Base-by-base conservation (phyloP, 2,329 filamentous ascomycete genomes). In the Ascochyta viciae-villosae region DNA sequence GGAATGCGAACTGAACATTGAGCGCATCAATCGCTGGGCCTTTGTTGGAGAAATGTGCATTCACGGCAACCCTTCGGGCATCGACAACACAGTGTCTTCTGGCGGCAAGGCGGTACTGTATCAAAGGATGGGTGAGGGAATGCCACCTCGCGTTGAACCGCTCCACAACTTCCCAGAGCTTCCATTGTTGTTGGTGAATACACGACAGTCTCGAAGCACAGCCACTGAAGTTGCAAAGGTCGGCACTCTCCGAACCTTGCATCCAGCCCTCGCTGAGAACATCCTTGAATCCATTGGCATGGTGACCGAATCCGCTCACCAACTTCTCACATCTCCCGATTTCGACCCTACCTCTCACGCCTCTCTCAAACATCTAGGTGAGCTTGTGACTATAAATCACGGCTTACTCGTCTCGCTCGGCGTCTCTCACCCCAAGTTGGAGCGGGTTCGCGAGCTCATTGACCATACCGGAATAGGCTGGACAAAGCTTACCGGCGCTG, bases 31-130 rank as follows among this genome's bases (percentile, higher is more conserved):
- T 76, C 86, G 90, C 59, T 99, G 96, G 95, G 93, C 95, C 0
- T 98, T 97, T 76, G 95, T 99, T 0, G 90, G 90, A 23, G 95
- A 99, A 76, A 90, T 98, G 87, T 95, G 92, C 77, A 97, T 98
- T 61, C 95, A 99, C 73, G 95, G 94, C 34, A 98, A 96, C 71
- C 95, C 95, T 0, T 96, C 92, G 0, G 95, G 95, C 0, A 91
- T 99, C 39, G 95, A 99, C 78, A 99, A 99, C 76, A 99, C 95
- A 3, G 94, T 99, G 26, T 85, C 94, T 12, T 90, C 93, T 12
- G 91, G 96, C 68, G 95, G 95, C 54, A 97, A 96, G 78, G 95
- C 93, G 0, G 92, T 99, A 1, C 82, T 98, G 3, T 99, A 96
- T 78, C 89, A 94, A 69, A 85, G 93, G 48, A 84, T 81, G 46